Evolutionary conservation across 1,284 basidiomycete species (phyloP), one percentile per base, ranked within the genome.

Genomic region (Ustilago lituana): DNA sequence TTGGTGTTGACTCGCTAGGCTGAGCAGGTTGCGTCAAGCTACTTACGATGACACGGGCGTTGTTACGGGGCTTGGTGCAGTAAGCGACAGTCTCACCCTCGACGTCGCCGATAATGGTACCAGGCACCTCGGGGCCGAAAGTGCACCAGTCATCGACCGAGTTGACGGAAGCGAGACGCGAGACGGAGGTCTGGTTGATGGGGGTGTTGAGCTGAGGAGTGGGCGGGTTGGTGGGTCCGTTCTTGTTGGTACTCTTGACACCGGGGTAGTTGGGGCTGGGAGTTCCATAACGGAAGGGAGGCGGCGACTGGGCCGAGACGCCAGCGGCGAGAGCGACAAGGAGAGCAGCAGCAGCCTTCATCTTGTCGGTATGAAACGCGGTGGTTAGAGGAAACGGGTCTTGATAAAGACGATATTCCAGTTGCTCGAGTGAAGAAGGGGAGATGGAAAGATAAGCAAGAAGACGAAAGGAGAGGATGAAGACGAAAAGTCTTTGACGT

Each of bases 41-140:
- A 52, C 60, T 63, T 49, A 63, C 60, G 47, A 80, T 80, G 36
- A 80, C 78, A 67, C 78, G 78, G 22, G 78, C 78, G 36, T 78
- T 77, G 74, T 80, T 80, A 23, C 78, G 67, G 15, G 79, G 41
- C 67, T 79, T 88, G 24, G 89, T 89, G 84, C 90, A 92, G 87
- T 87, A 91, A 1, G 89, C 87, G 17, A 91, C 88, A 62, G 87
- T 88, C 76, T 87, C 84, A 29, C 85, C 87, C 82, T 91, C 90
- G 6, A 86, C 85, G 69, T 89, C 84, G 20, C 85, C 89, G 59
- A 91, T 87, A 22, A 84, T 82, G 20, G 74, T 47, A 19, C 81
- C 84, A n/a, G 80, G 51, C 31, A 82, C 79, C 84, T 78, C 83
- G 14, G 78, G 74, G n/a, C 75, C 75, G 40, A 78, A 80, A 14